A percentile compares a stretch with the other conserved stretches of the same genome.
Evolutionary conservation across 176 grass and related monocot genomes (phyloP).

Genomic region (Puya raimondii): DNA sequence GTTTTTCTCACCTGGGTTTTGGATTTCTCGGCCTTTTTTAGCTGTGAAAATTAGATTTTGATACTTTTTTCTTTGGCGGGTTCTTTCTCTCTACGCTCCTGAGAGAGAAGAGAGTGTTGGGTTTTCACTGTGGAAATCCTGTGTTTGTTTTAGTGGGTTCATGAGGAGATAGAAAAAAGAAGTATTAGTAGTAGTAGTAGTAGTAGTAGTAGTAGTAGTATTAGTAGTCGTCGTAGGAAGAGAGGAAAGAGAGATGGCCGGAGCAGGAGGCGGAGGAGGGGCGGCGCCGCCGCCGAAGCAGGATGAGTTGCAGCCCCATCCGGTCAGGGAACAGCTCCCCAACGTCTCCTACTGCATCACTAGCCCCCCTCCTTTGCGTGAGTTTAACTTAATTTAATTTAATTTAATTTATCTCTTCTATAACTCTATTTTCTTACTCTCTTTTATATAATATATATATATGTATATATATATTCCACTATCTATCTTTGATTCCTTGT

Average conservation of each 20-base stretch:
- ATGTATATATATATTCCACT: no score
- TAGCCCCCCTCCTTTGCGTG: conserved; percentile 94
- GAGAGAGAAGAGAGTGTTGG: neutral
- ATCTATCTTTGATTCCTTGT: no score
- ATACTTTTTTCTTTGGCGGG: no score
- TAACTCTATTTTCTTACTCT: no score
- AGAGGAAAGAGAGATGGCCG: conserved; percentile 36
- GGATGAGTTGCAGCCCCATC: conserved; percentile 85
- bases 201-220: no score
- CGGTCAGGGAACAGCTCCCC: conserved; percentile 80
- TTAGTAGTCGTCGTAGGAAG: no score
- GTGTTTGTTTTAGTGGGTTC: neutral
- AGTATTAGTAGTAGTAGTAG: neutral
- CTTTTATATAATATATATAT: no score
- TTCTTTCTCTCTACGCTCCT: no score
- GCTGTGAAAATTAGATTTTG: no score
- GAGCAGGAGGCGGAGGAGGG: conserved; percentile 20
- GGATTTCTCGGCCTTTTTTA: no score
- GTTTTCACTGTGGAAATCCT: neutral
- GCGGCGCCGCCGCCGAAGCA: conserved; percentile 81
- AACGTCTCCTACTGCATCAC: conserved; percentile 78
- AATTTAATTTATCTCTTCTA: no score
- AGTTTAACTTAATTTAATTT: conserved; percentile 20
- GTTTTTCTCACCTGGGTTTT: no score
- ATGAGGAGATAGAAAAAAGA: neutral